Evolutionary conservation across 2,329 filamentous ascomycete species (phyloP).

Genomic region (Cladophialophora exuberans): DNA sequence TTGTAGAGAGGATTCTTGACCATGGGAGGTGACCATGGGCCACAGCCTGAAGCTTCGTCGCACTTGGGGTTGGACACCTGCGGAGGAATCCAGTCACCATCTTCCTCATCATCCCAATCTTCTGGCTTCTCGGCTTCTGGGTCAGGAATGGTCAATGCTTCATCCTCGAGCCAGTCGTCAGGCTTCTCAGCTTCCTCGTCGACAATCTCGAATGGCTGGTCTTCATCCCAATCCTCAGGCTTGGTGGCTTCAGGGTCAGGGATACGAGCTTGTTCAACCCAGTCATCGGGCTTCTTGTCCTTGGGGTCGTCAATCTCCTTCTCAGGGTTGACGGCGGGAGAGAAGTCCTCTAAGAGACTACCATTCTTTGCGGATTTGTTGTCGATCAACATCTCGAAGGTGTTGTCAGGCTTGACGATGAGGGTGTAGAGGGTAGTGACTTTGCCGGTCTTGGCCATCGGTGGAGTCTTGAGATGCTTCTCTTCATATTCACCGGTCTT

Average conservation of each 20-base stretch:
- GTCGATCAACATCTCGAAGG: slow-evolving; percentile 89
- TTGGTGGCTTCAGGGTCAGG: slow-evolving; percentile 90
- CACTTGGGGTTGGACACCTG: slow-evolving; percentile 96
- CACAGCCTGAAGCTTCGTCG: slow-evolving; percentile 88
- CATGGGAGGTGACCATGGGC: slow-evolving; percentile 87
- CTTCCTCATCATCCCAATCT: slow-evolving; percentile 99
- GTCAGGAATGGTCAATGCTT: slow-evolving; percentile 81
- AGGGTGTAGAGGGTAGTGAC: slow-evolving; percentile 93
- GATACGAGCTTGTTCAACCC: slow-evolving; percentile 93
- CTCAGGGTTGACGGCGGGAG: slow-evolving; percentile 86
- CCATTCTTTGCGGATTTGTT: slow-evolving; percentile 86
- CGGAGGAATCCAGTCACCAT: slow-evolving; percentile 93
- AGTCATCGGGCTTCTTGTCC: slow-evolving; percentile 91
- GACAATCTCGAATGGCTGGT: slow-evolving; percentile 93
- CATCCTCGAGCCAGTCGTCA: slow-evolving; percentile 93
- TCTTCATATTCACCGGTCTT: slow-evolving; percentile 99
- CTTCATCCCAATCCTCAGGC: slow-evolving; percentile 99
- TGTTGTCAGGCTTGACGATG: slow-evolving; percentile 95
- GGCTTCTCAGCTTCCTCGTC: slow-evolving; percentile 90
- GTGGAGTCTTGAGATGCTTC: slow-evolving; percentile 90
- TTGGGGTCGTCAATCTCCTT: slow-evolving; percentile 94
- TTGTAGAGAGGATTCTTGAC: slow-evolving; percentile 97
- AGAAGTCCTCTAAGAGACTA: slow-evolving; percentile 91
- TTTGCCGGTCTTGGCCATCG: slow-evolving; percentile 86
- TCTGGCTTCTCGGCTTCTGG: slow-evolving; percentile 96